Base-by-base conservation (phyloP, 78 protist species). In the Tieghemostelium lacteum region DNA sequence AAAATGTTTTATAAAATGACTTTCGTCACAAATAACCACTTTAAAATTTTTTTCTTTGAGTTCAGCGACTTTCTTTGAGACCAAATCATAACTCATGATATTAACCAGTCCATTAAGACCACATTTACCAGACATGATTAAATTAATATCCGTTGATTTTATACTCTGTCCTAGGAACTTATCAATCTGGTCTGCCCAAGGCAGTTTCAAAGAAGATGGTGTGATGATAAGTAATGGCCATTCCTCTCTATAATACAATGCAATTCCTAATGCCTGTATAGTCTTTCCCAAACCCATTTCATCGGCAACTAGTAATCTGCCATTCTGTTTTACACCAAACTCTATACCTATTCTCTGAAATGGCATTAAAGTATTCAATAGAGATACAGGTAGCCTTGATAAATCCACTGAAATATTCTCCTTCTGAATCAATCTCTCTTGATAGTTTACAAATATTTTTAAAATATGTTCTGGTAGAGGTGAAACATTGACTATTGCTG, bases 261-360 rank as follows among this genome's bases (percentile, higher is more conserved):
- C 85, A 16, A 78, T 37, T 29, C 92, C 95, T 17, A 92, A 33
- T 14, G 72, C 92, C 52, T 93, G 93, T 6, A 93, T 54, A 2
- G 97, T 94, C 67, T 95, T 95, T 33, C 97, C 97, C 3, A 93
- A 24, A 36, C 97, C 97, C 93, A 89, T 87, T 45, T 95, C 95
- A 71, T 95, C 97, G 1, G 80, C 96, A 62, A 94, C 73, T 28
- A 88, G 62, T 34, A 64, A 55, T 50, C 70, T 60, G 1, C 96
- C 96, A n/a, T 71, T 24, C 0, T 55, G 28, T 39, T 45, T 54
- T n/a, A 93, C 12, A 16, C 80, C 95, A 75, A 93, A 93, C 36
- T 31, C 55, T 29, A 92, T 26, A 24, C 92, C 95, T 34, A 45
- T 64, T 20, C n/a, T 26, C 49, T 92, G 95, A 49, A 80, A 92